Evolutionary conservation across 2,329 filamentous ascomycete species (phyloP).

Genomic region (Furcasterigmium furcatum): DNA sequence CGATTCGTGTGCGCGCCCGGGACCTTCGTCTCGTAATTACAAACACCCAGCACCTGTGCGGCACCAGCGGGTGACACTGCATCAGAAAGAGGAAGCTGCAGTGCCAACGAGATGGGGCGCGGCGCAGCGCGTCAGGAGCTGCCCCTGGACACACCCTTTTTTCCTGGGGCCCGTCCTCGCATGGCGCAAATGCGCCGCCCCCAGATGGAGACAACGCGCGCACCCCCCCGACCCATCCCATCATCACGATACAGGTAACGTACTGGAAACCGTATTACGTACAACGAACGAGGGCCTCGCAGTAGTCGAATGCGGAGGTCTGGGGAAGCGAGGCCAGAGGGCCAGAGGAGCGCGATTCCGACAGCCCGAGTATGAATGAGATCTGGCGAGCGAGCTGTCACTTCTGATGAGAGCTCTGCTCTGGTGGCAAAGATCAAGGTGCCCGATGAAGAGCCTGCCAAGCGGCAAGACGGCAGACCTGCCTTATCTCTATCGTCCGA

Average conservation of each 20-base stretch:
- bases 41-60: too few relatives aligned
- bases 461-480: not conserved
- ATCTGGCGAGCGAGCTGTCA: too few relatives aligned
- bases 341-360: not conserved
- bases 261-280: not conserved
- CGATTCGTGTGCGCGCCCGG: too few relatives aligned
- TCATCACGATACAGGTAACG: not conserved
- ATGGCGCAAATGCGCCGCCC: not conserved
- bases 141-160: too few relatives aligned
- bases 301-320: not conserved
- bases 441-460: too few relatives aligned
- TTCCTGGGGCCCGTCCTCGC: not conserved
- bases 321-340: not conserved
- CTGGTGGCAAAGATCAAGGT: too few relatives aligned
- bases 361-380: not conserved
- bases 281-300: not conserved
- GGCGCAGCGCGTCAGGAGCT: not conserved
- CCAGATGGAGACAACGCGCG: not conserved
- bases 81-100: slow-evolving; percentile 1
- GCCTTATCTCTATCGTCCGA: not conserved
- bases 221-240: not conserved
- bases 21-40: too few relatives aligned
- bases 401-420: too few relatives aligned
- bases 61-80: not conserved
- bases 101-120: too few relatives aligned